Evolutionary conservation across 306 rosid species (phyloP), one percentile per base, ranked within the genome.

Genomic region (Ormosia semicastrata): DNA sequence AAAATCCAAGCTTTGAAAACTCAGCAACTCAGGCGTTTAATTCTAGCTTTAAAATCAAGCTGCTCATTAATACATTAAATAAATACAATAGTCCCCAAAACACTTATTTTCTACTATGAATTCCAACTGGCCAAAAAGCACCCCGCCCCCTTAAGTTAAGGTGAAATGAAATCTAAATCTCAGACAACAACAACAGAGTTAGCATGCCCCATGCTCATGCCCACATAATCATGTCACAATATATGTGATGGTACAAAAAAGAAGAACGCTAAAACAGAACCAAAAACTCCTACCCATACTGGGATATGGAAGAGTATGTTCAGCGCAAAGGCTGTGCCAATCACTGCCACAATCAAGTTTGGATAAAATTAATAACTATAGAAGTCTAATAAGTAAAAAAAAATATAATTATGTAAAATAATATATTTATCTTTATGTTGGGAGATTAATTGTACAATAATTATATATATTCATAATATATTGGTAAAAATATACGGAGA

Each of bases 291-390:
- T 1, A 14, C 86, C 99, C 97, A 95, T 29, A 95, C 84, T 6
- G 99, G 99, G 37, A 95, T 82, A 34, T 88, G 76, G 85, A 93
- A 93, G 2, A 92, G 86, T 85, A 95, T 92, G 60, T 95, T 92
- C 33, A 95, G 85, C 0, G 94, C 97, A 81, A 95, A 90, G 7
- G 98, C 97, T 40, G 98, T 95, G 62, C 99, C 99, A 57, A 95
- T 88, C 70, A 95, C 99, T 95, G 90, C 82, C 60, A 85, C 18
- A 58, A 50, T 54, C 62, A 83, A 54, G 44, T 69, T 47, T 9
- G 14, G 8, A 60, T 6, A 29, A 66, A 62, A 59, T 63, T 54
- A 65, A 10, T 69, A 10, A 66, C 39, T 7, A 18, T 44, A 56
- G 50, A 70, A 67, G 18, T 3, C 9, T 67, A 67, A 43, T 15